These are phyloP conservation scores for Cystofilobasidium ferigula DNA, from an alignment of 768 basidiomycete genomes.

Conservation along the genomic window DNA sequence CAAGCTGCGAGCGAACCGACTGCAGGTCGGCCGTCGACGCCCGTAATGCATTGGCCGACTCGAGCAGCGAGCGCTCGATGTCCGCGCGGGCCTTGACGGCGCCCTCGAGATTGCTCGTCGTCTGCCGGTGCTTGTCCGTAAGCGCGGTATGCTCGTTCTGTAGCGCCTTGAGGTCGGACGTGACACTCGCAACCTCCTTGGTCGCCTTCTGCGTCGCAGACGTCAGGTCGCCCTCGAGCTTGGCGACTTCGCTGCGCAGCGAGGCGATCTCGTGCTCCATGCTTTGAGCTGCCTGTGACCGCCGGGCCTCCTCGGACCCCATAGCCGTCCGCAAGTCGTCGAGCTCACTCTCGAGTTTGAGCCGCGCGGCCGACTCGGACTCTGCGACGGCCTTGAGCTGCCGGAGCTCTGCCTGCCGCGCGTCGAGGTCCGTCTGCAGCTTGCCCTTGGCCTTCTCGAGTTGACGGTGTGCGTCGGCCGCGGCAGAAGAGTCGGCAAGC, in stretches of 20 bases:
- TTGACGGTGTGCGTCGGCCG: not conserved
- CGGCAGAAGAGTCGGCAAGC: constrained; percentile 6
- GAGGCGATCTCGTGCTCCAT: constrained; percentile 71
- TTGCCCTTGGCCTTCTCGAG: constrained; percentile 15
- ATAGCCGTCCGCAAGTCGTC: constrained; percentile 81
- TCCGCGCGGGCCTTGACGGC: constrained; percentile 42
- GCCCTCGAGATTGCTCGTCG: constrained; percentile 32
- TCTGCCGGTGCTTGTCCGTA: constrained; percentile 51
- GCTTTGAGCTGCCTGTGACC: constrained; percentile 72
- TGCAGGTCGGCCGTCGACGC: constrained; percentile 61
- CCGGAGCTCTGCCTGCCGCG: constrained; percentile 46
- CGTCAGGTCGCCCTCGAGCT: constrained; percentile 56
- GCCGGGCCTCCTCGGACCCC: constrained; percentile 69
- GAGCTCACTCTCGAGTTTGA: constrained; percentile 64
- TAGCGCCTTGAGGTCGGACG: constrained; percentile 60
- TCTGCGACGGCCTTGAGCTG: constrained; percentile 29
- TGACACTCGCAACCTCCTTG: constrained; percentile 61
- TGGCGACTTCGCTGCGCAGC: constrained; percentile 53
- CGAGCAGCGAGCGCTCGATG: constrained; percentile 45
- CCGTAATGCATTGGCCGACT: constrained; percentile 52
- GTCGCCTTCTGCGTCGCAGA: constrained; percentile 53
- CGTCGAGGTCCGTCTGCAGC: constrained; percentile 15
- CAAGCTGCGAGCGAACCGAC: constrained; percentile 55
- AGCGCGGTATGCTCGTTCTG: constrained; percentile 52
- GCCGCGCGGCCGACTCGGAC: constrained; percentile 29